These are phyloP conservation scores for Nakazawaea peltata DNA, from an alignment of 805 yeast genomes.

Conservation along the genomic window DNA sequence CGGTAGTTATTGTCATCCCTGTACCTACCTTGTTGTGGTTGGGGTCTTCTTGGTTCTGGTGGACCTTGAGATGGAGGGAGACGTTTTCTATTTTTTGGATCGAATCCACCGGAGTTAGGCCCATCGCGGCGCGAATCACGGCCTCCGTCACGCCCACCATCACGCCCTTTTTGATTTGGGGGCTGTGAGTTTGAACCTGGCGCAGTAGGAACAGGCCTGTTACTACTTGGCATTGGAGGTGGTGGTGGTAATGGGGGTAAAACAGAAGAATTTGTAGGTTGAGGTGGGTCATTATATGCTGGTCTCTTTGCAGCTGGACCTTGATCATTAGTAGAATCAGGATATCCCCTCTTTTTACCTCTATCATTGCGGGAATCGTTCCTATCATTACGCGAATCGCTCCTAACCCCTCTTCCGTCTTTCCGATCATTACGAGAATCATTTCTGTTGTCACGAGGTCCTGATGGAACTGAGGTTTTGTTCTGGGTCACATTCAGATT, in stretches of 20 bases:
- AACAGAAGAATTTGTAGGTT: neutral
- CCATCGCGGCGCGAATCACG: slow-evolving; percentile 5
- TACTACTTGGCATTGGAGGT: neutral
- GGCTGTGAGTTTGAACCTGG: too few relatives aligned
- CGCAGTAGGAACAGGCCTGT: slow-evolving; percentile 8
- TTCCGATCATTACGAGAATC: too few relatives aligned
- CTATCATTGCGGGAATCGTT: too few relatives aligned
- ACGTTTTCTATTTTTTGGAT: slow-evolving; percentile 7
- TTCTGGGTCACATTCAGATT: too few relatives aligned
- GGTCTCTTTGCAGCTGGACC: neutral
- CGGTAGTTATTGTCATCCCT: too few relatives aligned
- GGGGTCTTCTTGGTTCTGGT: too few relatives aligned
- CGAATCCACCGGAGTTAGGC: slow-evolving; percentile 6
- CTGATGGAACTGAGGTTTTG: neutral
- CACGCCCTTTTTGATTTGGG: too few relatives aligned
- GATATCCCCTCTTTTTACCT: slow-evolving; percentile 1
- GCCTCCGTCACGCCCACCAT: too few relatives aligned
- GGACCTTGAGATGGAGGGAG: slow-evolving; percentile 4
- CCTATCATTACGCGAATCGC: too few relatives aligned
- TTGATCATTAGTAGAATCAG: neutral
- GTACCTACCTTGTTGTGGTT: too few relatives aligned
- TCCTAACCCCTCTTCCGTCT: too few relatives aligned
- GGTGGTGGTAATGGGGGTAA: slow-evolving; percentile 2
- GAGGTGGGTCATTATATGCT: neutral
- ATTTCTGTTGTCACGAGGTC: too few relatives aligned